Evolutionary conservation across 192 early-diverging fungal species (phyloP).

Genomic region (Coemansia pectinata): DNA sequence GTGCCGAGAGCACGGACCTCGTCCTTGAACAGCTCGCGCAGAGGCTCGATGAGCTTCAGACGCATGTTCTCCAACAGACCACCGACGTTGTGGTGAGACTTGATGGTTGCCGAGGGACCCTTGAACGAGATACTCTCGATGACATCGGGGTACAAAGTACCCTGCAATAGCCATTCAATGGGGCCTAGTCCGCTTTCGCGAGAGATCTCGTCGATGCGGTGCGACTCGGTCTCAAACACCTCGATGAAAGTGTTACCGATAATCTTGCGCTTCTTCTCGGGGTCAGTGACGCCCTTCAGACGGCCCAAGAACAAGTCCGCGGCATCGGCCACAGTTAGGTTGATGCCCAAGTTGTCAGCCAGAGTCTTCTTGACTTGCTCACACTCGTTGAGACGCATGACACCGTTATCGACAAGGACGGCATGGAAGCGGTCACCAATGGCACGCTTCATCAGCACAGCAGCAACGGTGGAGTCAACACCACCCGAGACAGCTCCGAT

Average conservation of each 20-base stretch:
- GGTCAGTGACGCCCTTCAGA: slow-evolving; percentile 90
- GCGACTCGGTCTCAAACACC: slow-evolving; percentile 94
- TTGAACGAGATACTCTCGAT: slow-evolving; percentile 99
- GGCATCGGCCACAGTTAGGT: slow-evolving; percentile 91
- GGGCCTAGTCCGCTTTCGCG: slow-evolving; percentile 72
- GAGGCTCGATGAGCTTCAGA: slow-evolving; percentile 95
- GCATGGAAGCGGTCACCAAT: slow-evolving; percentile 99
- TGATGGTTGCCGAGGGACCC: slow-evolving; percentile 98
- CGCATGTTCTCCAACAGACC: slow-evolving; percentile 97
- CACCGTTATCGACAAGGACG: slow-evolving; percentile 96
- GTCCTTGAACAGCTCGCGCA: slow-evolving; percentile 99
- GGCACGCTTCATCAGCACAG: slow-evolving; percentile 94
- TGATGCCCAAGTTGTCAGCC: slow-evolving; percentile 90
- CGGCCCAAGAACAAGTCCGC: slow-evolving; percentile 80
- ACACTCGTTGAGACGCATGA: slow-evolving; percentile 98
- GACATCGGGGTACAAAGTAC: slow-evolving; percentile 98
- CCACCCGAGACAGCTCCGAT: slow-evolving; percentile 97
- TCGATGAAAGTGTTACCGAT: slow-evolving; percentile 99
- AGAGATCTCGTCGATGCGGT: slow-evolving; percentile 77
- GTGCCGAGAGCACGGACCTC: slow-evolving; percentile 97
- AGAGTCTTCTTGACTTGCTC: slow-evolving; percentile 79
- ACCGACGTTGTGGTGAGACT: slow-evolving; percentile 99
- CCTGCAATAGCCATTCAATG: slow-evolving; percentile 95
- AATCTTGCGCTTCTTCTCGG: slow-evolving; percentile 98
- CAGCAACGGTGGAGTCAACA: slow-evolving; percentile 96